Base-by-base conservation (phyloP, 805 yeast genomes). In the Starmerella scarabaei region DNA sequence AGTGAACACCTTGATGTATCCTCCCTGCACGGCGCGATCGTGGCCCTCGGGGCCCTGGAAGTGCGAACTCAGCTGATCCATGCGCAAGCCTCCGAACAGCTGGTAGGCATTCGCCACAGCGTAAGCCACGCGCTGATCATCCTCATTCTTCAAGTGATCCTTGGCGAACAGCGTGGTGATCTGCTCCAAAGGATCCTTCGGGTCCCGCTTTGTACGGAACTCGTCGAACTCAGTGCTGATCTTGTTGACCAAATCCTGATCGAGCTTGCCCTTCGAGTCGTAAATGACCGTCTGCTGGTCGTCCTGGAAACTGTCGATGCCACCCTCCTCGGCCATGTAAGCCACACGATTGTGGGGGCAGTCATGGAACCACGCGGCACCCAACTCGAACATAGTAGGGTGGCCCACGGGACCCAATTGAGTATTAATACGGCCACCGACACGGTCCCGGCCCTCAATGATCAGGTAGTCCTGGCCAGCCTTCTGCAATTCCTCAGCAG, bases 381-480 rank as follows among this genome's bases (percentile, higher is more conserved):
- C 57, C 11, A 45, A 42, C 41, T 53, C 57, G 29, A 41, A 42
- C 20, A 15, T 29, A 5, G 43, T 40, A 15, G 48, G 45, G 24
- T 30, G 50, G 18, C 33, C 31, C 35, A 18, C 32, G 9, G 45
- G 45, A 40, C 37, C 35, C 30, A 29, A 21, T 23, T 35, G 45
- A 6, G 54, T 45, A 41, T 44, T 47, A 19, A 53, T 38, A 16
- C 57, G 52, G 16, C 62, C 62, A 15, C 62, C 62, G 17, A 52
- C 29, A 8, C 61, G 53, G 35, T 48, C 54, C n/a, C 61, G 44
- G 21, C 58, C 61, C 35, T 58, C 62, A 14, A 51, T 40, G 6
- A 58, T 36, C 3, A 56, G 33, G 23, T 56, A 50, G 29, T 45
- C 44, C 17, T 43, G 28, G 32, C 53, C 53, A 3, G 35, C 36